Conservation (phyloP, 148 eudicot genomes). For the Rhododendron williamsianum region DNA sequence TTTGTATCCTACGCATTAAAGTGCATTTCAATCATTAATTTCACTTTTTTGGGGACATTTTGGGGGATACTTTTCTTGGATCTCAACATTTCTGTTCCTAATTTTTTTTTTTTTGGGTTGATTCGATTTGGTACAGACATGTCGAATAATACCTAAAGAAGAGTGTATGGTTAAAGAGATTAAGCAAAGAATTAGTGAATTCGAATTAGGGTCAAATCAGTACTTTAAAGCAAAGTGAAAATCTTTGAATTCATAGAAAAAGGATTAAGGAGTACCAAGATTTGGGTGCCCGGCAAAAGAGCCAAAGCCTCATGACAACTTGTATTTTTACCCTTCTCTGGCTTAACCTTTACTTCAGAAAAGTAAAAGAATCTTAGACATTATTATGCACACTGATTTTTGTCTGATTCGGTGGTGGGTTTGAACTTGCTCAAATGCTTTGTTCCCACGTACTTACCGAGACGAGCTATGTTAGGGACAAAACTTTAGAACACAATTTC, state of each 20-base stretch:
- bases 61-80: too few relatives aligned
- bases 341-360: neutral
- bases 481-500: too few relatives aligned
- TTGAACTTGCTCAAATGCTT: neutral
- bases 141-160: neutral
- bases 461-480: neutral
- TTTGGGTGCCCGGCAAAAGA: neutral
- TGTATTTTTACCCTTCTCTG: neutral
- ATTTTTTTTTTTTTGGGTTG: neutral
- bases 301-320: neutral
- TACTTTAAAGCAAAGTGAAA: neutral
- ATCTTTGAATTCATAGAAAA: neutral
- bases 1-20: too few relatives aligned
- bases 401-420: neutral
- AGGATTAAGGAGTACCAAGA: neutral
- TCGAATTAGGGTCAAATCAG: neutral
- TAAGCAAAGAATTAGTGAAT: neutral
- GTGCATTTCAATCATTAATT: too few relatives aligned
- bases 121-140: neutral
- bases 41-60: too few relatives aligned
- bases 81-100: neutral
- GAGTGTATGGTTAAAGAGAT: neutral
- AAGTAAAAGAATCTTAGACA: neutral
- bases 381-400: neutral
- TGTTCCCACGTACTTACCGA: neutral